phyloP scores from a whole-genome alignment of 192 early-diverging fungal genomes.

The Tieghemiomyces parasiticus region DNA sequence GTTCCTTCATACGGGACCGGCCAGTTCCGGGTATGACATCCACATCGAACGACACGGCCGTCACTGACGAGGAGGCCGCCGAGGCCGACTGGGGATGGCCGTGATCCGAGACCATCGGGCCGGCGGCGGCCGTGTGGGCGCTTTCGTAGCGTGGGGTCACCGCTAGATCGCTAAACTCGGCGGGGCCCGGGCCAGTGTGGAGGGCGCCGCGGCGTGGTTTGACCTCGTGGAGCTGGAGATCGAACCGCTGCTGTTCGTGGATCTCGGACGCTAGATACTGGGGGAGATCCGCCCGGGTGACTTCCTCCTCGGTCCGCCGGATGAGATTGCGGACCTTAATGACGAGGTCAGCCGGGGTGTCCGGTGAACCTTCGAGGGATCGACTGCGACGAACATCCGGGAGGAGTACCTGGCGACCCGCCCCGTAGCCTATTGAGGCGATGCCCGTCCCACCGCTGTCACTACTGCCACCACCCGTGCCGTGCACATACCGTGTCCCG shows the following conservation, averaged over 20 bases:
- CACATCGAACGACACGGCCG: too few species aligned
- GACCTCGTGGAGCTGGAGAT: constrained; percentile 29
- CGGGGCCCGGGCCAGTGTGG: too few species aligned
- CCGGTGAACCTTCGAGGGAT: background rate
- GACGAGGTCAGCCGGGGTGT: constrained; percentile 16
- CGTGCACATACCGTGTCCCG: too few species aligned
- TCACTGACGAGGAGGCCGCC: too few species aligned
- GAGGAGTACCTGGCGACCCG: too few species aligned
- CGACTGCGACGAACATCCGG: background rate
- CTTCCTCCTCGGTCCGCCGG: constrained; percentile 51
- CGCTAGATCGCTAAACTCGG: background rate
- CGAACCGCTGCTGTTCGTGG: constrained; percentile 43
- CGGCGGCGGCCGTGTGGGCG: constrained; percentile 19
- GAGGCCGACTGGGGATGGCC: too few species aligned
- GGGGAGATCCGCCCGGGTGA: constrained; percentile 35
- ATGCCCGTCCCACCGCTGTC: background rate
- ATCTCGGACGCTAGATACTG: constrained; percentile 47
- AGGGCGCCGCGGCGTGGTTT: background rate
- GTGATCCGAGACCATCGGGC: constrained; percentile 13
- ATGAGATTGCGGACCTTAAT: constrained; percentile 63
- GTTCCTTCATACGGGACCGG: constrained; percentile 9
- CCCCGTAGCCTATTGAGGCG: too few species aligned
- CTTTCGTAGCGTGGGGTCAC: constrained; percentile 1
- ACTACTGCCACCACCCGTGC: background rate
- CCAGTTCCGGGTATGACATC: too few species aligned